A percentile compares a stretch with the other conserved stretches of the same genome.
These are phyloP conservation scores for Fusarium pininemorale DNA, from an alignment of 2,329 filamentous ascomycete species.

Conservation along the genomic window DNA sequence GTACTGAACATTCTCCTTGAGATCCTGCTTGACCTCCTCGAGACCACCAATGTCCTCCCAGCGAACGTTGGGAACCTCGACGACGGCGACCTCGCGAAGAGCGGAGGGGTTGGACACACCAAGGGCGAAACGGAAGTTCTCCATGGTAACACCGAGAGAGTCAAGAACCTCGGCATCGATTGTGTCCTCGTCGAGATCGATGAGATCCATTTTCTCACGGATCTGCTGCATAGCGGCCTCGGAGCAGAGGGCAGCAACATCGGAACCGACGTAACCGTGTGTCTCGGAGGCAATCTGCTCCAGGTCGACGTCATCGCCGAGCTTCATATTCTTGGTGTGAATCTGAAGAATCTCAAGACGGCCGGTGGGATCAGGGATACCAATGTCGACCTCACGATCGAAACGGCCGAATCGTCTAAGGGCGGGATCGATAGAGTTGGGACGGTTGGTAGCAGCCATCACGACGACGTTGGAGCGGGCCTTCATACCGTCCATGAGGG, in stretches of 20 bases:
- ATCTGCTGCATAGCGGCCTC: constrained; percentile 99
- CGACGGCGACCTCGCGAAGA: constrained; percentile 97
- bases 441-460: constrained; percentile 98
- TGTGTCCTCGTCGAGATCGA: constrained; percentile 98
- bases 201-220: constrained; percentile 99
- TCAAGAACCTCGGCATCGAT: constrained; percentile 99
- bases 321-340: constrained; percentile 99
- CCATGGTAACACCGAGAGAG: constrained; percentile 98
- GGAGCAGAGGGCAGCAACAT: constrained; percentile 97
- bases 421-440: constrained; percentile 98
- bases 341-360: constrained; percentile 99
- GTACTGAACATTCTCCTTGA: constrained; percentile 98
- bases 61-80: constrained; percentile 98
- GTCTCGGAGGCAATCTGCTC: constrained; percentile 97
- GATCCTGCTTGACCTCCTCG: constrained; percentile 98
- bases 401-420: constrained; percentile 98
- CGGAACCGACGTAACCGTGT: constrained; percentile 98
- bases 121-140: constrained; percentile 99
- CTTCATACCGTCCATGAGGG: constrained; percentile 99
- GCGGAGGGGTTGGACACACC: constrained; percentile 98
- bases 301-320: constrained; percentile 94
- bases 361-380: constrained; percentile 96
- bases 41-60: constrained; percentile 99
- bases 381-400: constrained; percentile 98
- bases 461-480: constrained; percentile 97